Percentiles rank a stretch among this genome's conserved stretches.
Conservation (phyloP, 2,329 filamentous ascomycete species). For the Rhexocercosporidium sp. region DNA sequence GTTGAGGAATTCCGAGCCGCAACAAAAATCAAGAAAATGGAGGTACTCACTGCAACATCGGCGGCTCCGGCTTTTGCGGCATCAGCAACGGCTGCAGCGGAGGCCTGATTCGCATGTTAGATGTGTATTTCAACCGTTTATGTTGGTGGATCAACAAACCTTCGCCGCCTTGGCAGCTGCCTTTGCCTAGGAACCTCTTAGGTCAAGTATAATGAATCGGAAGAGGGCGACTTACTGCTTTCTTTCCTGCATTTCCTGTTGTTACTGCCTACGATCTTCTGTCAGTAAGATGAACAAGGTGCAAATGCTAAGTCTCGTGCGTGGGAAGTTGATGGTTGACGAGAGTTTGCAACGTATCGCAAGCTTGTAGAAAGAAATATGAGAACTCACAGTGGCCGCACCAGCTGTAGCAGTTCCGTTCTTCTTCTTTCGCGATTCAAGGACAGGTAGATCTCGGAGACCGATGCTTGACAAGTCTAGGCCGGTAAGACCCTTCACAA, state of each 20-base stretch:
- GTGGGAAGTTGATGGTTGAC: neutral
- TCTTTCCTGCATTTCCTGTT: slow-evolving; percentile 17
- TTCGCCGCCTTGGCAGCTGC: slow-evolving; percentile 13
- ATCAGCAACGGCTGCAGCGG: neutral
- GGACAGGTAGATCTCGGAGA: slow-evolving; percentile 26
- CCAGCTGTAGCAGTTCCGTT: slow-evolving; percentile 26
- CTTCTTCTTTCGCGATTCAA: slow-evolving; percentile 32
- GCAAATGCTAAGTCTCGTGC: neutral
- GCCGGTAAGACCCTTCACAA: slow-evolving; percentile 34
- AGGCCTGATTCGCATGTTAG: neutral
- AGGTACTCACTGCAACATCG: neutral
- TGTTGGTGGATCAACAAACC: neutral
- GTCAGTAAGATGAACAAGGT: neutral
- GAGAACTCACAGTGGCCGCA: slow-evolving; percentile 13
- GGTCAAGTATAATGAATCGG: too few relatives aligned
- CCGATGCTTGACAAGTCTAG: slow-evolving; percentile 26
- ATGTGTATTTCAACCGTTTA: neutral
- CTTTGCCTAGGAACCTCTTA: slow-evolving; percentile 5
- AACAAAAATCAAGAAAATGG: neutral
- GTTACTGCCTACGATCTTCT: slow-evolving; percentile 1
- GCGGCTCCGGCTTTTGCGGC: neutral
- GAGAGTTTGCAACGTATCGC: neutral
- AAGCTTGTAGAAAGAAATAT: neutral
- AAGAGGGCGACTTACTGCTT: slow-evolving; percentile 1
- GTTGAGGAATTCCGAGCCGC: too few relatives aligned